Evolutionary conservation across 805 yeast species (phyloP).

Genomic region (Kluyveromyces aestuarii): DNA sequence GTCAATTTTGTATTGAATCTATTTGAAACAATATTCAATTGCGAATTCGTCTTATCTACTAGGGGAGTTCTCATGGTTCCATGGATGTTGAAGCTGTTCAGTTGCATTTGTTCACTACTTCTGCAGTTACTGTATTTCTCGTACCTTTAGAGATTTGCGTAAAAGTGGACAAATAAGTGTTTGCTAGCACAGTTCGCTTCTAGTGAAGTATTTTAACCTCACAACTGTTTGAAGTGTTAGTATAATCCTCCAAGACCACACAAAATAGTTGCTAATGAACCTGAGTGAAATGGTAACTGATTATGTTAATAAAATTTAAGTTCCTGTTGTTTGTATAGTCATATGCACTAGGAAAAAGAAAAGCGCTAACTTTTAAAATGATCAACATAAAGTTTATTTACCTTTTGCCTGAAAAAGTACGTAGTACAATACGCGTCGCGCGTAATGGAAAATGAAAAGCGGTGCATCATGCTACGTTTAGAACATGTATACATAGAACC

Average conservation of each 20-base stretch:
- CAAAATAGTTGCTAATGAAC: too few species aligned
- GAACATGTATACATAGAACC: neutral
- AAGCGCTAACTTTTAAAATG: neutral
- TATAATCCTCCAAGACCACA: too few species aligned
- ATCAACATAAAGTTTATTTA: conserved; percentile 4
- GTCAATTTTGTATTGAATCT: neutral
- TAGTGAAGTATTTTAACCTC: too few species aligned
- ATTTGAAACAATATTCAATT: neutral
- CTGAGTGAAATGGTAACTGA: neutral
- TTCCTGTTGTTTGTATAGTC: neutral
- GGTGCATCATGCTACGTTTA: neutral
- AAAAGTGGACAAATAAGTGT: too few species aligned
- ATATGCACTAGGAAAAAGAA: neutral
- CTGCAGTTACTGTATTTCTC: too few species aligned
- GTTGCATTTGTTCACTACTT: neutral
- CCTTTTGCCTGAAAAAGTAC: conserved; percentile 6
- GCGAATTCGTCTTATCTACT: neutral
- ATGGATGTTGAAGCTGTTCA: too few species aligned
- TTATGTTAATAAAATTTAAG: neutral
- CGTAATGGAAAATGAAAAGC: neutral
- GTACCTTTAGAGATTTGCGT: too few species aligned
- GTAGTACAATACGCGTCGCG: neutral
- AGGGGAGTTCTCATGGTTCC: neutral
- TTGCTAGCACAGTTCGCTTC: too few species aligned
- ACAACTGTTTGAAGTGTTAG: too few species aligned